Base-by-base conservation (phyloP, 2,329 filamentous ascomycete genomes). In the Cytospora paraplurivora region DNA sequence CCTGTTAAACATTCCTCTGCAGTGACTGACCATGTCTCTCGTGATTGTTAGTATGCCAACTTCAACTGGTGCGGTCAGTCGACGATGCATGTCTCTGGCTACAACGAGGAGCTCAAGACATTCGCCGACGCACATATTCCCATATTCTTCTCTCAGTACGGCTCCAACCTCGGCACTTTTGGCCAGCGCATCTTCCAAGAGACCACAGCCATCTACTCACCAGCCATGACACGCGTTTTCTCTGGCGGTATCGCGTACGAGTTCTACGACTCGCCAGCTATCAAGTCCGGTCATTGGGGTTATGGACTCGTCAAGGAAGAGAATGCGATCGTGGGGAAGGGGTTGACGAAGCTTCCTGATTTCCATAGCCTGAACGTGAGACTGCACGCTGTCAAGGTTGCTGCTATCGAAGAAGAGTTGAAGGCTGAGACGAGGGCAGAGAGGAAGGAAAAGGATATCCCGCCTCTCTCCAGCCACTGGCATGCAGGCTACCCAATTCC, bases 111-210 rank as follows among this genome's bases (percentile, higher is more conserved):
- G 66, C 78, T 82, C 32, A 72, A 76, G n/a, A 80, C 81, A 71
- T 87, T 87, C 75, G 69, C 73, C 64, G 77, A 80, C 62, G 81
- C 80, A 49, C 79, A 79, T 44, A 80, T 86, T 49, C 84, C 85
- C 1, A 79, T 87, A 57, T 88, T 92, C 81, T 92, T 91, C 75
- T 85, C 82, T 54, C 83, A 87, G 68, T 80, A 78, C 68, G 85
- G 85, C 50, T 85, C 82, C 76, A 86, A 86, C 69, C 61, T 66
- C 5, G 61, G 64, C n/a, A 71, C 77, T 47, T 76, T 78, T 11
- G 64, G 69, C 15, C 81, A 82, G 10, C 82, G 85, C 66, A 71
- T 79, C 34, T 88, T 87, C 71, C 78, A 82, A 57, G 86, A 88
- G 71, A 84, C 87, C 2, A 76, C 75, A 15, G 78, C 81, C 17